Conservation (phyloP, 306 rosid species). For the barrel medic (Medicago truncatula) region DNA sequence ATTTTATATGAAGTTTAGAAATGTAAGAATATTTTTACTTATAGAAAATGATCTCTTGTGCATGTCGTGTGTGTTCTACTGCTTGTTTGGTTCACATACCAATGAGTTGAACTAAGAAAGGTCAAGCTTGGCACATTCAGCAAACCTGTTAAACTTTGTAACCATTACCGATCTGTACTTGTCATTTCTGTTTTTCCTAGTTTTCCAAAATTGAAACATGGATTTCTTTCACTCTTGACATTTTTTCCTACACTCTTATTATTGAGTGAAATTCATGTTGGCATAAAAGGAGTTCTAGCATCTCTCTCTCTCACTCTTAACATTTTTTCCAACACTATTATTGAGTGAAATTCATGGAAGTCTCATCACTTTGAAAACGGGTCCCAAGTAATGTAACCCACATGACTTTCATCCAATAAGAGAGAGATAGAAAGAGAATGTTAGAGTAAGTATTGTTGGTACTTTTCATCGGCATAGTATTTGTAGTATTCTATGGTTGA, state of each 20-base stretch:
- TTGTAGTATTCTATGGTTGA: background rate
- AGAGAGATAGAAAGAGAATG: background rate
- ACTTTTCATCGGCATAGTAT: constrained; percentile 4
- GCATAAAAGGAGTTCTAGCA: background rate
- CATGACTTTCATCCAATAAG: background rate
- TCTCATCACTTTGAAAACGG: background rate
- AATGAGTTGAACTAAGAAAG: background rate
- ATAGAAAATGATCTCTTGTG: background rate
- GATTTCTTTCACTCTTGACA: background rate
- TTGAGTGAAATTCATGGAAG: background rate
- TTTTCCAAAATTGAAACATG: constrained; percentile 18
- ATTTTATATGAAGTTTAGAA: background rate
- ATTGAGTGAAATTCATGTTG: background rate
- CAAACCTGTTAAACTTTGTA: background rate
- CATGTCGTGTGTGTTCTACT: background rate
- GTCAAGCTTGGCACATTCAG: background rate
- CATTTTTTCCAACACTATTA: background rate
- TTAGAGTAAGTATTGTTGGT: background rate
- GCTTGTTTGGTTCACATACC: background rate
- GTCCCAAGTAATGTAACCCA: background rate
- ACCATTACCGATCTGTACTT: background rate
- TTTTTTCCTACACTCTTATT: background rate
- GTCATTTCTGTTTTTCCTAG: background rate
- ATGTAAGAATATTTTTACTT: background rate
- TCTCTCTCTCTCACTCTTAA: background rate